These are phyloP conservation scores for Croton setiger DNA, from an alignment of 441 rosid genomes.

Conservation along the genomic window DNA sequence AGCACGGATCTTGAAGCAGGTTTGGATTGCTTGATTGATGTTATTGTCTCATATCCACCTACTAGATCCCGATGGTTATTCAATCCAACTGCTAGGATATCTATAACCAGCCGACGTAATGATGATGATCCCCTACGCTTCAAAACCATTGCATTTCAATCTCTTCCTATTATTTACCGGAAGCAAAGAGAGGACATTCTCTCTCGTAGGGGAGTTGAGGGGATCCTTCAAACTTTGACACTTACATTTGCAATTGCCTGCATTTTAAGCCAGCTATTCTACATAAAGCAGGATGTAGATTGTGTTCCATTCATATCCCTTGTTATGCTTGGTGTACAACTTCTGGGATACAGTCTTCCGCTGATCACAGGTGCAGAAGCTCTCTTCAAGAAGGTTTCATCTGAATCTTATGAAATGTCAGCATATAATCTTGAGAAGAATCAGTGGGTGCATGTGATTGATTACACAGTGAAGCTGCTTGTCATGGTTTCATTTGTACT, in stretches of 20 bases:
- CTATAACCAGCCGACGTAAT: conserved; percentile 56
- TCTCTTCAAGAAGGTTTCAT: conserved; percentile 50
- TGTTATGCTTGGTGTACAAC: conserved; percentile 82
- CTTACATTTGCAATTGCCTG: conserved; percentile 67
- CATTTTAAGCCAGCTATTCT: conserved; percentile 61
- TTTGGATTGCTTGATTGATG: conserved; percentile 66
- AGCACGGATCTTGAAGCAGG: conserved; percentile 84
- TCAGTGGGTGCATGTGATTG: conserved; percentile 66
- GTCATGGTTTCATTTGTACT: conserved; percentile 55
- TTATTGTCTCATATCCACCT: conserved; percentile 35
- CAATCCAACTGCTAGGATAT: conserved; percentile 65
- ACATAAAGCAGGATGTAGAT: conserved; percentile 41
- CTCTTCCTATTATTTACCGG: conserved; percentile 65
- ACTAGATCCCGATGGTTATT: conserved; percentile 61
- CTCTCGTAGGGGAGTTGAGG: conserved; percentile 69
- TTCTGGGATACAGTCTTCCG: conserved; percentile 66
- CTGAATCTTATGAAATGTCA: conserved; percentile 40
- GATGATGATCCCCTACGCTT: conserved; percentile 73
- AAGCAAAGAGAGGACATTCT: conserved; percentile 72
- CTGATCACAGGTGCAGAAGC: conserved; percentile 84
- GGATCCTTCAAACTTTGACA: conserved; percentile 59
- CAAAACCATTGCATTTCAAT: conserved; percentile 44
- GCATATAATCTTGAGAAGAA: conserved; percentile 54
- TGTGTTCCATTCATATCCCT: conserved; percentile 55
- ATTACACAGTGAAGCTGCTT: conserved; percentile 67